Conservation (phyloP, 257 asterid genomes). For the Coffea eugenioides region DNA sequence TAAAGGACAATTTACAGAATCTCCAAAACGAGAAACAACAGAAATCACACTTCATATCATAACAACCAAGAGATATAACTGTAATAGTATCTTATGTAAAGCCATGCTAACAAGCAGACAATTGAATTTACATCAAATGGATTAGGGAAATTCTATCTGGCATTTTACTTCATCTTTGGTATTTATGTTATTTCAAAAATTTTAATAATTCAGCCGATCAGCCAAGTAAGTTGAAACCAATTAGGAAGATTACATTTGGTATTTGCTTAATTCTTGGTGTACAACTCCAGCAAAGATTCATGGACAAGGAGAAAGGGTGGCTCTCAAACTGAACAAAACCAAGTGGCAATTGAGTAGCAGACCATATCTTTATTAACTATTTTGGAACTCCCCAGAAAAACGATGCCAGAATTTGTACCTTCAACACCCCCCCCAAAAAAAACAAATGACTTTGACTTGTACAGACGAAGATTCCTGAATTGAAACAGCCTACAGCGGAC, state of each 20-base stretch:
- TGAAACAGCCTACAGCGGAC: too few relatives aligned
- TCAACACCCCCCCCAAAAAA: too few relatives aligned
- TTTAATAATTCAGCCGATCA: background rate
- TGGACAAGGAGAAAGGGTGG: background rate
- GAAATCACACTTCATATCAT: background rate
- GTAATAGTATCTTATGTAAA: too few relatives aligned
- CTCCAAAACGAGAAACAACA: background rate
- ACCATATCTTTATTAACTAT: too few relatives aligned
- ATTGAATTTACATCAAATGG: background rate
- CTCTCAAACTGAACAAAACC: too few relatives aligned
- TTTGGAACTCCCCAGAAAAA: too few relatives aligned
- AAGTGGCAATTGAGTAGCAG: too few relatives aligned
- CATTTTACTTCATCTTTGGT: too few relatives aligned
- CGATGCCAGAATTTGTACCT: too few relatives aligned
- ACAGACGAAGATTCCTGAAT: too few relatives aligned
- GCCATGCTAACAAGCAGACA: background rate
- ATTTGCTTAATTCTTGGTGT: background rate
- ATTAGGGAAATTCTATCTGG: too few relatives aligned
- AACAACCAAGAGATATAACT: background rate
- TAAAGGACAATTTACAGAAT: background rate
- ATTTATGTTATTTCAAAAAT: background rate
- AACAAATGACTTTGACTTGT: too few relatives aligned
- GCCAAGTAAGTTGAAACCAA: background rate
- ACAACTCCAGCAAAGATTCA: background rate
- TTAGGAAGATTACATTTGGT: background rate